Evolutionary conservation across 257 asterid genomes (phyloP), one percentile per base, ranked within the genome.

Genomic region (Striga asiatica): DNA sequence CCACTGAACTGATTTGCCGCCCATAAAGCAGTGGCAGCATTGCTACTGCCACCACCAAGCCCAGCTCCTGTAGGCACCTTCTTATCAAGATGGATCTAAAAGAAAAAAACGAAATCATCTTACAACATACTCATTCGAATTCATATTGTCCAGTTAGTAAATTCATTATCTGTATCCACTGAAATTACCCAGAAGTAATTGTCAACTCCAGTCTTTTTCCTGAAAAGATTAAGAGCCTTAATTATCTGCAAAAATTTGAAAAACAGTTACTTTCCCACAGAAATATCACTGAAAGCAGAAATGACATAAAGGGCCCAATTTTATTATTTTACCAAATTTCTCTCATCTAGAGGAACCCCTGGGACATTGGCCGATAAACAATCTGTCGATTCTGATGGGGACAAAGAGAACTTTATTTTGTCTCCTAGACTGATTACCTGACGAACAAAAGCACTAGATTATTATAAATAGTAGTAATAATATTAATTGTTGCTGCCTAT

Each of bases 21-120:
- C 99, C 99, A 92, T 64, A 92, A 76, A 56, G 99, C 88, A 62
- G 98, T 92, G 45, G 98, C 98, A 51, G 98, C 98, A 79, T 92
- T 92, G 64, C 98, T 82, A 74, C 99, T 92, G 62, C 99, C 99
- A 21, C 99, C 99, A 47, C 99, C 99, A 43, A 92, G 89, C 43
- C 99, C 99, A 21, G 99, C 99, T 20, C 99, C 99, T 2, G 97
- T 84, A 1, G 97, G 99, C 60, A 92, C 99, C 65, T 70, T 84
- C 79, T 92, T 92, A 62, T 92, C 95, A 10, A 92, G 93, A 78
- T 92, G 97, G 74, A 92, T 61, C 98, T 92, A 69, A 7, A 31
- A 14, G 31, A 51, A 12, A 51, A 43, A 46, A 66, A 43, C 3
- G n/a, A n/a, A n/a, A n/a, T 16, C 50, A 14, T 21, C 17, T 2